A percentile compares a stretch with the other conserved stretches of the same genome.
Conservation (phyloP, 352 stramenopile species). For the Phytophthora cryptogea region DNA sequence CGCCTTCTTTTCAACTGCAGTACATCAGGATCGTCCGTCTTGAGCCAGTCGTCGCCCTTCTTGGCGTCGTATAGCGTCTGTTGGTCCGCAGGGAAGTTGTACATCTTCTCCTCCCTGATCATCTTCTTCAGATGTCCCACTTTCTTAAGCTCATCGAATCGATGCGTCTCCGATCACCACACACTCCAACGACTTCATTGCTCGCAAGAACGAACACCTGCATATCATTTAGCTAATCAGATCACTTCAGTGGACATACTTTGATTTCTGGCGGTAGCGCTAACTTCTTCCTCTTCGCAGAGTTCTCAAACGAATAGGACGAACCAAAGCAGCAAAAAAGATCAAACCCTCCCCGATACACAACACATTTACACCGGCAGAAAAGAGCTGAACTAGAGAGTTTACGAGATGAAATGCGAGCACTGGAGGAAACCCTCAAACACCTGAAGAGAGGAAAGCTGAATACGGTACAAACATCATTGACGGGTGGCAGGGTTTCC, state of each 20-base stretch:
- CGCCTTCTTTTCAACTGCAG: no score
- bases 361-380: constrained; percentile 18
- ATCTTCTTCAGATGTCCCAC: background rate
- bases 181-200: background rate
- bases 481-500: no score
- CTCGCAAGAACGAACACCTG: no score
- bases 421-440: constrained; percentile 4
- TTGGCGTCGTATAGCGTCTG: background rate
- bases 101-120: background rate
- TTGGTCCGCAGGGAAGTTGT: background rate
- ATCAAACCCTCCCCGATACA: constrained; percentile 17
- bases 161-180: background rate
- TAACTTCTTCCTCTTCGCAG: background rate
- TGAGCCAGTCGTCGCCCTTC: background rate
- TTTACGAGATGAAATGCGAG: constrained; percentile 20
- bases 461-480: no score
- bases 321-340: constrained; percentile 4
- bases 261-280: no score
- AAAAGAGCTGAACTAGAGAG: constrained; percentile 30
- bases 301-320: background rate
- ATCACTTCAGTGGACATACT: no score
- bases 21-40: background rate
- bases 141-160: background rate
- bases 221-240: no score
- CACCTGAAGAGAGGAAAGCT: no score